Evolutionary conservation across 73 alveolate species (phyloP), one percentile per base, ranked within the genome.

Genomic region (Urostyla sp.): DNA sequence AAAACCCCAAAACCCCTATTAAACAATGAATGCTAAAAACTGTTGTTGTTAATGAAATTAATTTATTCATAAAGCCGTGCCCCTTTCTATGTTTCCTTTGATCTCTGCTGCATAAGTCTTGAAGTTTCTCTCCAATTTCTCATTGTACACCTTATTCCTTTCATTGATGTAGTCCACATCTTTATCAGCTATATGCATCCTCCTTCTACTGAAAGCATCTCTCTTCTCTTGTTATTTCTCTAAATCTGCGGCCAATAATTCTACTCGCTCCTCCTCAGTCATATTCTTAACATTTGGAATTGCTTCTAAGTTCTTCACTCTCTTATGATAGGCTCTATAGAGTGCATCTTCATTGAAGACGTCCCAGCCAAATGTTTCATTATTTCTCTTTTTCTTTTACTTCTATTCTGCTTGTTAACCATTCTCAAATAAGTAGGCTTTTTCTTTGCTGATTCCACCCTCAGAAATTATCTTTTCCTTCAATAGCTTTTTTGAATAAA

Each of bases 161-260:
- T 96, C 99, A 80, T 97, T 95, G 75, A 97, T 96, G 90, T 90
- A 97, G 72, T 92, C 95, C 40, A 95, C 95, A 60, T 96, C 98
- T 79, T 94, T 79, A 63, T 97, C 99, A 28, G 95, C 99, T 37
- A 91, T 67, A 43, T 56, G 56, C 85, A 76, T 85, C 83, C 99
- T 87, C 81, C 95, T 89, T 74, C 99, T 80, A 18, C 90, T 77
- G 84, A 96, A 97, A 49, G 91, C 81, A 28, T 87, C 75, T 49
- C 98, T 87, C 74, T 87, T 92, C 83, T 87, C 98, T 35, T 80
- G 82, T 88, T 95, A 91, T 58, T 75, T 80, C 40, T 81, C 88
- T 46, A 93, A 60, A 54, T 90, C 97, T 52, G 75, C 89, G 34
- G 93, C 93, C 43, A 93, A 49, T 28, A 67, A 26, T 2, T 55